These are phyloP conservation scores for Rhodotorula sp. DNA, from an alignment of 1,284 basidiomycete genomes.

Conservation along the genomic window DNA sequence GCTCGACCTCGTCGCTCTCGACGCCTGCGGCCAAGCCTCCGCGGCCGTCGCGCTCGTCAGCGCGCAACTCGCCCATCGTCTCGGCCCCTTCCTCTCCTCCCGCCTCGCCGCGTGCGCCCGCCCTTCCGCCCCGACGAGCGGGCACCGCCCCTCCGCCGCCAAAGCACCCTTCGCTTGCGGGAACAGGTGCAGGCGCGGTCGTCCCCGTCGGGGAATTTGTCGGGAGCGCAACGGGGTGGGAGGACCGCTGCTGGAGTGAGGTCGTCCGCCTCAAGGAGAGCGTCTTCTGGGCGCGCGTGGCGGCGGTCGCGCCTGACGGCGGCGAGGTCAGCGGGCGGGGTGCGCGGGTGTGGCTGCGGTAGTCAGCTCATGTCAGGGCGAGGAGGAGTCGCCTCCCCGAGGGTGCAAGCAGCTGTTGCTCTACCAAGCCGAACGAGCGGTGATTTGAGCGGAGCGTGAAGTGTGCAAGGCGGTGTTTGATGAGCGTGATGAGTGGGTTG, in stretches of 20 bases:
- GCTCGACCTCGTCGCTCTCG: conserved; percentile 15
- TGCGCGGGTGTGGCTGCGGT: conserved; percentile 30
- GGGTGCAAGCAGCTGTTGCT: not conserved
- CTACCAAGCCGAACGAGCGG: no score
- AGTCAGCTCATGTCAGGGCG: not conserved
- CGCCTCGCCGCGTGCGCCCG: not conserved
- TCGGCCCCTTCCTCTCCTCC: conserved; percentile 16
- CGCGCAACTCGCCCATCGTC: conserved; percentile 20
- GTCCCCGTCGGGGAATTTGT: conserved; percentile 15
- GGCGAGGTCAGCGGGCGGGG: conserved; percentile 14
- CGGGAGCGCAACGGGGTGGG: conserved; percentile 60
- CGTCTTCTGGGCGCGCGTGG: conserved; percentile 85
- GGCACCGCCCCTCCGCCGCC: conserved; percentile 10
- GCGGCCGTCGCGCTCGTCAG: conserved; percentile 21
- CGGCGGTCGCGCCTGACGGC: conserved; percentile 55
- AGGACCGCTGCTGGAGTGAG: conserved; percentile 85
- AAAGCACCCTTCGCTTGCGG: conserved; percentile 12
- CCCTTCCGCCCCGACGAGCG: conserved; percentile 10
- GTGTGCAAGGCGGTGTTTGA: no score
- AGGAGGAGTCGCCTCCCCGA: no score
- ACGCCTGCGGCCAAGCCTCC: conserved; percentile 8
- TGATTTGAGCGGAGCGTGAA: no score
- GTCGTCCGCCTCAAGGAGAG: conserved; percentile 76
- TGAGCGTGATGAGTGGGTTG: no score
- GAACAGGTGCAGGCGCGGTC: not conserved